A percentile compares a stretch with the other conserved stretches of the same genome.
Conservation (phyloP, 306 rosid species). For the Rubus idaeus region DNA sequence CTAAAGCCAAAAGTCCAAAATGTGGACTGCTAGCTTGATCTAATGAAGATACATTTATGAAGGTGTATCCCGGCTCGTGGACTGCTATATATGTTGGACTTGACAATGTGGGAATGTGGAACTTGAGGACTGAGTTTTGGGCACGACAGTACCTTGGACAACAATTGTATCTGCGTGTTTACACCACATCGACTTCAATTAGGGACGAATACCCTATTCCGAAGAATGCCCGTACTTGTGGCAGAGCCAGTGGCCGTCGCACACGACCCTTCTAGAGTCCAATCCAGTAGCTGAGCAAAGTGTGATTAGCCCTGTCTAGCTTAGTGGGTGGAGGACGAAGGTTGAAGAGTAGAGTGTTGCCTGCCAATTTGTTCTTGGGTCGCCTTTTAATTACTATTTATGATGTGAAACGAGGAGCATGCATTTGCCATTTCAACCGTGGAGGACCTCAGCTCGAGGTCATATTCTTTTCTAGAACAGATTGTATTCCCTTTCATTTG, state of each 20-base stretch:
- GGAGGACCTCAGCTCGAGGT: conserved; percentile 88
- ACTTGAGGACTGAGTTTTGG: conserved; percentile 93
- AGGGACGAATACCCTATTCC: conserved; percentile 94
- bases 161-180: conserved; percentile 85
- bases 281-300: conserved; percentile 10
- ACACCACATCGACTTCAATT: conserved; percentile 65
- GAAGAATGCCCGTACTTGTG: conserved; percentile 87
- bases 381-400: conserved; percentile 28
- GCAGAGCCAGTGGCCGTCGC: conserved; percentile 75
- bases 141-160: conserved; percentile 91
- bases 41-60: conserved; percentile 11
- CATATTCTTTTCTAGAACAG: conserved; percentile 62
- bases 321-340: conserved; percentile 23
- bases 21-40: not conserved
- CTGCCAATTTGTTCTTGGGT: conserved; percentile 28
- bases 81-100: conserved; percentile 81
- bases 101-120: conserved; percentile 99
- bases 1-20: not conserved
- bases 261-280: conserved; percentile 71
- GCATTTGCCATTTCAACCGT: conserved; percentile 24
- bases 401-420: conserved; percentile 21
- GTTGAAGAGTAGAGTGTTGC: conserved; percentile 17
- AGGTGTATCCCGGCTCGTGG: conserved; percentile 98
- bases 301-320: conserved; percentile 35
- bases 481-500: conserved; percentile 31